Base-by-base conservation (phyloP, 768 basidiomycete genomes). In the Chalciporus sphaerocephalus region DNA sequence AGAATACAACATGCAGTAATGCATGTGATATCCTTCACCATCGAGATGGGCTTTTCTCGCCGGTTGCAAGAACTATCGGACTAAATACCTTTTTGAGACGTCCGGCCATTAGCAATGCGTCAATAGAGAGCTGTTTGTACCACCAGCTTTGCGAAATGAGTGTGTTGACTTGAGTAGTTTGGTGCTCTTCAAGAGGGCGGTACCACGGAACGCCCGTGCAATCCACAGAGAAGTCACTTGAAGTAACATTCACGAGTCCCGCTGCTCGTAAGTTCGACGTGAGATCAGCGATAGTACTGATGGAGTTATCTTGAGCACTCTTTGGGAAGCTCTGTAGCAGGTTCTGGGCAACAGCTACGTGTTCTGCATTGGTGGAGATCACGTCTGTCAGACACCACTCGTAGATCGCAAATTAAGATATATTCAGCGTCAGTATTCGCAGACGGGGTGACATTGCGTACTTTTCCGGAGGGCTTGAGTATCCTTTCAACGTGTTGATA, bases 341-440 rank as follows among this genome's bases (percentile, higher is more conserved):
- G 20, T 35, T 34, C 24, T 45, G 23, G 5, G 32, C 35, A 2
- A 33, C 43, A 3, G 10, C 32, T 6, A 12, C 38, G 17, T 35
- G 38, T 15, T 40, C 38, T 5, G 15, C 12, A 10, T 39, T 35
- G 12, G 37, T 27, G 8, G 2, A n/a, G 7, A 38, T 23, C 38
- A 48, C 42, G 2, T 39, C 30, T 2, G 42, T 39, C 36, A 48
- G 40, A 17, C 47, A 39, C 43, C 47, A 48, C 28, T 48, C 47
- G 6, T 48, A 48, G 11, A 34, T 27, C 3, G 42, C 47, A 5
- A 45, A 48, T 43, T 45, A 28, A 10, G n/a, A n/a, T n/a, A 33
- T n/a, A 20, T 12, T 20, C 5, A 13, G 33, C 8, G 5, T 48
- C 24, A 48, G 22, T 17, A 2, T 23, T 20, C 0, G 9, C 12